A percentile compares a stretch with the other conserved stretches of the same genome.
These are phyloP conservation scores for Trichoderma polysporum DNA, from an alignment of 2,329 filamentous ascomycete species.

Conservation along the genomic window DNA sequence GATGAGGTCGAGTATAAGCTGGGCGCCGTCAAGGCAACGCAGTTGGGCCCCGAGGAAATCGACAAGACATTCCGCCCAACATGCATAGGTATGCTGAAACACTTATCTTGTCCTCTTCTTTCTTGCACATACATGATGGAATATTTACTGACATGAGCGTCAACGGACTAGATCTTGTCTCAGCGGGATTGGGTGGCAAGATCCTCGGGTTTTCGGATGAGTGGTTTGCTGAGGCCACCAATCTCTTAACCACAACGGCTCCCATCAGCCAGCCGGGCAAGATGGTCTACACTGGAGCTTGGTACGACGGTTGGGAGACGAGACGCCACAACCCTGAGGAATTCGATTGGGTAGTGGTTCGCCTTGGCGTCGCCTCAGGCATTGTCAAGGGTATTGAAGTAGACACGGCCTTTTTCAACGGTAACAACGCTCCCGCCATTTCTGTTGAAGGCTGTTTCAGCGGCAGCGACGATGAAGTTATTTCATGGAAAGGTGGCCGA, in stretches of 20 bases:
- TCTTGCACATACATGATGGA: background rate
- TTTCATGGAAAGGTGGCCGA: slow-evolving; percentile 57
- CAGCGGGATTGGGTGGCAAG: slow-evolving; percentile 60
- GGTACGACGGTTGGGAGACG: slow-evolving; percentile 72
- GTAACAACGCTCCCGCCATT: slow-evolving; percentile 78
- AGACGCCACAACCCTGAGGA: slow-evolving; percentile 62
- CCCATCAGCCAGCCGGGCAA: slow-evolving; percentile 64
- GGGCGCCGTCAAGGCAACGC: slow-evolving; percentile 52
- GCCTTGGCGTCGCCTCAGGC: slow-evolving; percentile 68
- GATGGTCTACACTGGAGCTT: slow-evolving; percentile 68
- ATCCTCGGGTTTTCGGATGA: slow-evolving; percentile 66
- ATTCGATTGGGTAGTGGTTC: slow-evolving; percentile 67
- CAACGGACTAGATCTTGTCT: slow-evolving; percentile 62
- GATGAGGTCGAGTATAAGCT: slow-evolving; percentile 56
- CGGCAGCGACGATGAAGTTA: slow-evolving; percentile 61
- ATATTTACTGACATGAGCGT: background rate
- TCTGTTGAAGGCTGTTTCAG: slow-evolving; percentile 75
- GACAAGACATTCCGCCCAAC: slow-evolving; percentile 61
- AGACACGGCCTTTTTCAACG: slow-evolving; percentile 78
- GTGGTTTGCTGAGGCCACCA: slow-evolving; percentile 66
- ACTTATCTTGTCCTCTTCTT: background rate
- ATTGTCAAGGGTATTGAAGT: slow-evolving; percentile 73
- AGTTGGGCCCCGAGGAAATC: slow-evolving; percentile 54
- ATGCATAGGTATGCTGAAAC: slow-evolving; percentile 53
- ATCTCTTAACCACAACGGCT: slow-evolving; percentile 62